Evolutionary conservation across 495 filamentous ascomycete genomes (phyloP), one percentile per base, ranked within the genome.

Genomic region (Talaromyces ruber): DNA sequence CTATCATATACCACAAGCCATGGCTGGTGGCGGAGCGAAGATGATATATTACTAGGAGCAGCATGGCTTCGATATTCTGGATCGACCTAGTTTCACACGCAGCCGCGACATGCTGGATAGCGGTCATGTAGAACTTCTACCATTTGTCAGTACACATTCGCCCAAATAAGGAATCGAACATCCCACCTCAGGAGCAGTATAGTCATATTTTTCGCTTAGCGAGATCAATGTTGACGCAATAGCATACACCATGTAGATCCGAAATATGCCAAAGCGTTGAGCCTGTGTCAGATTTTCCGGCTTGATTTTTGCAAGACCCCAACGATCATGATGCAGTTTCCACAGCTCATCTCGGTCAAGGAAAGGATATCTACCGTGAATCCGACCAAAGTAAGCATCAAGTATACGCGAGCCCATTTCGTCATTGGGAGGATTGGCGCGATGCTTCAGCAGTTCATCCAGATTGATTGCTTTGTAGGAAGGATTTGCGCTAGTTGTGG

Each of bases 1-100:
- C 80, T 45, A 83, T 77, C 77, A 83, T 81, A 56, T 83, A 83
- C 81, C 80, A 83, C 64, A 83, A 74, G 12, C 80, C 81, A 64
- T 81, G 79, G 53, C 76, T 83, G 1, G 77, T 79, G 3, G 78
- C 72, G 21, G 77, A 80, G 9, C 81, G 73, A 3, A 83, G 69
- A 62, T 83, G 79, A 58, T 81, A 83, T 9, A 82, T 70, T 5
- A 83, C 79, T 8, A 83, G 68, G 26, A 83, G 75, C 7, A 76
- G 70, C 80, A 83, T 83, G n/a, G 81, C 79, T 63, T 82, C 78
- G 34, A 83, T 78, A 47, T 83, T 83, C 21, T 83, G 74, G 3
- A 80, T 71, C 2, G 80, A 82, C 37, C 77, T 72, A 11, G 76
- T 74, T 56, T 82, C 79, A 34, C 77, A 75, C 66, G 80, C 81